A percentile compares a stretch with the other conserved stretches of the same genome.
Conservation (phyloP, 148 eudicot species). For the Beta vulgaris region DNA sequence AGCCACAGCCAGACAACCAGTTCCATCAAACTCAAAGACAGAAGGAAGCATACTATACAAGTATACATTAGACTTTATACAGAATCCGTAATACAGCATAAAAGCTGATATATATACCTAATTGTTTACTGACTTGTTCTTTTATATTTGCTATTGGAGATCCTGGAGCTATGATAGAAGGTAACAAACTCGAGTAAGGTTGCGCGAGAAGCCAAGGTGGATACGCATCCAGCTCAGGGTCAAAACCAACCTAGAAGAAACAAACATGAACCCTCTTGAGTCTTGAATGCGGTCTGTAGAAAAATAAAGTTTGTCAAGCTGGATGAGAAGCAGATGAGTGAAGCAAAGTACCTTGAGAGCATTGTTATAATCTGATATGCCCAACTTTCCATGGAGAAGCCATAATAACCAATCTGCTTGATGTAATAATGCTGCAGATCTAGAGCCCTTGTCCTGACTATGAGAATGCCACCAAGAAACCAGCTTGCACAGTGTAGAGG, state of each 20-base stretch:
- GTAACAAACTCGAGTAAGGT: constrained; percentile 69
- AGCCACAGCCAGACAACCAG: not conserved
- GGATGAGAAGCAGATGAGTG: not conserved
- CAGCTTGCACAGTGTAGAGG: constrained; percentile 92
- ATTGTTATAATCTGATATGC: constrained; percentile 92
- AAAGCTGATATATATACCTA: constrained; percentile 48
- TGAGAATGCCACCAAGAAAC: constrained; percentile 92
- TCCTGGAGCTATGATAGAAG: constrained; percentile 79
- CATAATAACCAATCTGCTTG: constrained; percentile 97
- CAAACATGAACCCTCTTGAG: too few species aligned
- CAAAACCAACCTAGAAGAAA: constrained; percentile 73
- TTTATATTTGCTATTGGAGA: constrained; percentile 58
- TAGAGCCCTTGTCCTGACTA: constrained; percentile 42
- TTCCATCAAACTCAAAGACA: not conserved
- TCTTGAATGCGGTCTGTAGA: too few species aligned
- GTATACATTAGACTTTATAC: not conserved
- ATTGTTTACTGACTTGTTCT: constrained; percentile 52
- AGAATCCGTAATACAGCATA: not conserved
- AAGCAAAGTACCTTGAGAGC: constrained; percentile 69
- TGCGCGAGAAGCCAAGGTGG: constrained; percentile 84
- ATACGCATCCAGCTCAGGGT: constrained; percentile 80
- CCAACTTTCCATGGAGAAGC: constrained; percentile 96
- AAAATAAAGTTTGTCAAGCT: not conserved
- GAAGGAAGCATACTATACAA: not conserved
- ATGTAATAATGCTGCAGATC: constrained; percentile 74